Conservation (phyloP, 352 stramenopile genomes). For the Globisporangium uncinulatum region DNA sequence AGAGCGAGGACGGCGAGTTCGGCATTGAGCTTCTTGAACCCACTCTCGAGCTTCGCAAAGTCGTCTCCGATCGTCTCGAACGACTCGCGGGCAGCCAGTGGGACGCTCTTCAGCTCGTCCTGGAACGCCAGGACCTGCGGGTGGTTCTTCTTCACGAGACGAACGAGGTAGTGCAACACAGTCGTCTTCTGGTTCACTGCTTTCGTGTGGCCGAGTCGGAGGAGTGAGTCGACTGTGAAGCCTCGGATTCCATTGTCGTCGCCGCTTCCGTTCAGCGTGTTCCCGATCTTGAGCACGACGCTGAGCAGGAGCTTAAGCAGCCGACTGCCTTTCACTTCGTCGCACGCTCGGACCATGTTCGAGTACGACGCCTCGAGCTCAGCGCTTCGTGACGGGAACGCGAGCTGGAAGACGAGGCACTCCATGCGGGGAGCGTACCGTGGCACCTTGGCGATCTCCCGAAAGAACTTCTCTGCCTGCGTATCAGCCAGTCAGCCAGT, state of each 20-base stretch:
- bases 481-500: neutral
- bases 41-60: constrained; percentile 50
- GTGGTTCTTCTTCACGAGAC: constrained; percentile 95
- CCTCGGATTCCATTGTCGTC: constrained; percentile 86
- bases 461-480: constrained; percentile 85
- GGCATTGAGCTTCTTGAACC: constrained; percentile 32
- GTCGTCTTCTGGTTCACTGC: constrained; percentile 97
- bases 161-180: constrained; percentile 97
- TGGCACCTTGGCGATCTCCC: constrained; percentile 79
- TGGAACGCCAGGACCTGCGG: constrained; percentile 89
- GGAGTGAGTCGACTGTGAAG: constrained; percentile 94
- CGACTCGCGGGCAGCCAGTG: constrained; percentile 75
- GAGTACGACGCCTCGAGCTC: constrained; percentile 80
- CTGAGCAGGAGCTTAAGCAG: constrained; percentile 93
- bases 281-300: constrained; percentile 97
- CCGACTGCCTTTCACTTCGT: constrained; percentile 92
- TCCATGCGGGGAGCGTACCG: constrained; percentile 62
- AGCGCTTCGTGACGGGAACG: constrained; percentile 60
- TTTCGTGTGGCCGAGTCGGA: constrained; percentile 93
- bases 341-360: constrained; percentile 87
- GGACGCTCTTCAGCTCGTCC: constrained; percentile 82
- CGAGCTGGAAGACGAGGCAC: constrained; percentile 78
- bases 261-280: constrained; percentile 93
- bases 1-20: constrained; percentile 39
- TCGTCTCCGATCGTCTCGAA: constrained; percentile 67